phyloP scores from a whole-genome alignment of 805 yeast genomes.

The Candida stauntonica region DNA sequence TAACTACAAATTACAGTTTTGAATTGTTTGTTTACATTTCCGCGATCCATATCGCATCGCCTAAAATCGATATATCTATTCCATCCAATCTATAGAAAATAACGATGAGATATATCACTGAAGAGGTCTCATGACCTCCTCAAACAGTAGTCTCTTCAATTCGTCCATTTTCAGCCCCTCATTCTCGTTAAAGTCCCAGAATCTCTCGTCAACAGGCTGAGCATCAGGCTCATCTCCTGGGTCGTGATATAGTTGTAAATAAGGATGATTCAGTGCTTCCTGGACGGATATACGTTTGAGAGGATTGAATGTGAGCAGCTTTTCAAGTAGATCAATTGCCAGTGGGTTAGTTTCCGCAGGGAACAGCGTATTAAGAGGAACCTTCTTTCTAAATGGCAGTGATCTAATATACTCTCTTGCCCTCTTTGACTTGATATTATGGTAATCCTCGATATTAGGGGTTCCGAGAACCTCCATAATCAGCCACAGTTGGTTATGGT shows the following conservation, averaged over 20 bases:
- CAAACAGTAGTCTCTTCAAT: slow-evolving; percentile 70
- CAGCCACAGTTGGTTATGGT: slow-evolving; percentile 59
- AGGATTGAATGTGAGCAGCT: slow-evolving; percentile 69
- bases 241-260: slow-evolving; percentile 61
- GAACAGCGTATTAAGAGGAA: slow-evolving; percentile 48
- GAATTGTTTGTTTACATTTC: too few relatives aligned
- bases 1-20: too few relatives aligned
- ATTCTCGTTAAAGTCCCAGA: slow-evolving; percentile 39
- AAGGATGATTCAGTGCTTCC: slow-evolving; percentile 73
- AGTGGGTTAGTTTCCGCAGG: slow-evolving; percentile 42
- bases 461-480: slow-evolving; percentile 70
- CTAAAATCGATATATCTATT: too few relatives aligned
- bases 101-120: slow-evolving; percentile 7
- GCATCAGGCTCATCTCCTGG: slow-evolving; percentile 65
- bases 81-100: background rate
- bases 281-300: slow-evolving; percentile 68
- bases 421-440: slow-evolving; percentile 66
- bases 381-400: slow-evolving; percentile 55
- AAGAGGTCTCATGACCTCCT: slow-evolving; percentile 64
- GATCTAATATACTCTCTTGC: slow-evolving; percentile 75
- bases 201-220: slow-evolving; percentile 33
- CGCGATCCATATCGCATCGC: too few relatives aligned
- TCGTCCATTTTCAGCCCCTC: slow-evolving; percentile 72
- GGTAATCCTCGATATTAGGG: slow-evolving; percentile 68
- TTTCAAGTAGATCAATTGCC: slow-evolving; percentile 61